Conservation (phyloP, 2,329 filamentous ascomycete genomes). For the Clarireedia paspali region DNA sequence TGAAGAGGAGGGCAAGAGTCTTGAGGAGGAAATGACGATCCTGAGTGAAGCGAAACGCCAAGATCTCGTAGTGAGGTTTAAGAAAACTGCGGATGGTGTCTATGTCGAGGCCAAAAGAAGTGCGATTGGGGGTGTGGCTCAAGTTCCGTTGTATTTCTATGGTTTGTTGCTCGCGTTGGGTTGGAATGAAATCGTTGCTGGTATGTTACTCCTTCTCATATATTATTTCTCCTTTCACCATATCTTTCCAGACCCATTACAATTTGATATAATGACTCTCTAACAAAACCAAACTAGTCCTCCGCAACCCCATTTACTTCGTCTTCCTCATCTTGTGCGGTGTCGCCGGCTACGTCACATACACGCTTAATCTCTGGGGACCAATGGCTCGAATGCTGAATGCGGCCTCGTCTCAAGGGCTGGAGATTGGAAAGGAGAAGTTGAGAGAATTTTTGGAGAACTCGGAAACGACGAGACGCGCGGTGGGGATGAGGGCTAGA, state of each 20-base stretch:
- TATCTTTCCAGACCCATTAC: background rate
- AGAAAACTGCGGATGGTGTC: conserved; percentile 95
- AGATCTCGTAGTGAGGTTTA: conserved; percentile 89
- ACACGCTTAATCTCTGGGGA: conserved; percentile 89
- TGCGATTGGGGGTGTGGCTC: conserved; percentile 89
- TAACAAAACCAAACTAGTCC: conserved; percentile 48
- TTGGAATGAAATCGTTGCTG: conserved; percentile 97
- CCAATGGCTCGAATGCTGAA: conserved; percentile 94
- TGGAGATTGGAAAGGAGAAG: conserved; percentile 87
- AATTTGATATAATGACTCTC: background rate
- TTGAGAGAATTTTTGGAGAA: conserved; percentile 84
- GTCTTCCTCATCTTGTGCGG: conserved; percentile 73
- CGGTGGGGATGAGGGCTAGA: conserved; percentile 60
- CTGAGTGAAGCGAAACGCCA: conserved; percentile 83
- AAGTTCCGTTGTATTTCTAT: conserved; percentile 94
- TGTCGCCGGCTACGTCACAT: conserved; percentile 79
- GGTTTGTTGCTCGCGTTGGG: conserved; percentile 79
- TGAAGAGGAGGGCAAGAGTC: conserved; percentile 85
- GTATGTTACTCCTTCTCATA: conserved; percentile 44
- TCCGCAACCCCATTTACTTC: conserved; percentile 91
- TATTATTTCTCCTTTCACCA: background rate
- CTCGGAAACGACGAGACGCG: conserved; percentile 77
- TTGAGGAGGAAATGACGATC: conserved; percentile 96
- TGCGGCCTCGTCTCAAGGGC: conserved; percentile 75
- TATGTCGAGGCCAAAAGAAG: conserved; percentile 97